Evolutionary conservation across 2,329 filamentous ascomycete species (phyloP), one percentile per base, ranked within the genome.

Genomic region (Metarhizium sp.): DNA sequence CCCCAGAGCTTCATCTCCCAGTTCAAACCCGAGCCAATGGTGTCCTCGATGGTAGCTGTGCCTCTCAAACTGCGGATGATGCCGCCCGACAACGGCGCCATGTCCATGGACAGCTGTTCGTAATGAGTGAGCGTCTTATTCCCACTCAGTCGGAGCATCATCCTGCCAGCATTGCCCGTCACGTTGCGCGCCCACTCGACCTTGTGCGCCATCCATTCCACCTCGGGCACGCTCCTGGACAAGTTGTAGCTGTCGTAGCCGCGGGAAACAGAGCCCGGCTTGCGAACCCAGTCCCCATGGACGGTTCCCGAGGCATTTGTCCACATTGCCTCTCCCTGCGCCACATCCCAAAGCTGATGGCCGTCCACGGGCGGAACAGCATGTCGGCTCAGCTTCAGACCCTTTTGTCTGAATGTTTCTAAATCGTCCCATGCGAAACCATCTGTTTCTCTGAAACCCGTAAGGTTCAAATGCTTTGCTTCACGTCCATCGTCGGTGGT

Each of bases 1-100:
- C 94, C 94, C 69, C 90, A 86, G 51, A 96, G 73, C 52, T 82
- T 79, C 72, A 95, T 84, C 61, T 92, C 86, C 84, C 88, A 92
- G 61, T 83, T 88, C 65, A 86, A 86, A 5, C 87, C 87, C 58
- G 70, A 69, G 10, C 71, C 81, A 78, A 61, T 81, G 81, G 55
- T 81, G 63, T 94, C 90, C 62, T 90, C 85, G 43, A 96, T 75
- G 6, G 81, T 84, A 53, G 92, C 73, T 6, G 84, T 82, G 1
- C 84, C 88, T 55, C 80, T 81, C 54, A 92, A 81, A 63, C 88
- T 82, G 51, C 88, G 84, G 36, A 85, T 79, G 30, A 80, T 71
- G n/a, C 79, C 75, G 11, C 76, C 76, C n/a, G 74, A 67, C 13
- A 71, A 67, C 1, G 70, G 69, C 2, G 65, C 63, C 43, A 67